Percentiles rank a stretch among this genome's conserved stretches.
phyloP scores from a whole-genome alignment of 306 rosid genomes.

The Quercus engelmannii region DNA sequence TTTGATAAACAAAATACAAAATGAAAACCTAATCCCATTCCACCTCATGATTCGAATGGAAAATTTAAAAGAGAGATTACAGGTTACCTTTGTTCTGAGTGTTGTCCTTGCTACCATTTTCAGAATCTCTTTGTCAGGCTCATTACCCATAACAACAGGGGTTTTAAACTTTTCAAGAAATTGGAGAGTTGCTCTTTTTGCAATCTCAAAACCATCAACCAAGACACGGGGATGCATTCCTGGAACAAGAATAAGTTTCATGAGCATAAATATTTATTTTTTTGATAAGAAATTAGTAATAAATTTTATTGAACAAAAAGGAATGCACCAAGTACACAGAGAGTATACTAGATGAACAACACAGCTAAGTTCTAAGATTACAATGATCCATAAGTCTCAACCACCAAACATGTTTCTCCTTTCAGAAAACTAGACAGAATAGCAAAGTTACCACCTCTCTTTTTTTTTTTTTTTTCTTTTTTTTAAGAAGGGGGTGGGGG shows the following conservation, averaged over 20 bases:
- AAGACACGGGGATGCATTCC: slow-evolving; percentile 99
- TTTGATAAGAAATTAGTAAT: too few relatives aligned
- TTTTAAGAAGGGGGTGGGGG: too few relatives aligned
- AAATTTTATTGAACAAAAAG: too few relatives aligned
- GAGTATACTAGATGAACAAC: too few relatives aligned
- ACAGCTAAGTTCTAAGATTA: too few relatives aligned
- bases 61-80: background rate
- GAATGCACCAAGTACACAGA: too few relatives aligned
- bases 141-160: slow-evolving; percentile 79
- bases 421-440: background rate
- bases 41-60: background rate
- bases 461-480: background rate
- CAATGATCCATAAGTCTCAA: background rate
- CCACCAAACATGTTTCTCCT: background rate
- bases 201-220: slow-evolving; percentile 98
- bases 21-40: background rate
- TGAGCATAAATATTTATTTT: background rate
- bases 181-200: slow-evolving; percentile 84
- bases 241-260: slow-evolving; percentile 24
- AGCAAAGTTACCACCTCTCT: background rate
- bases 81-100: slow-evolving; percentile 77
- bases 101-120: slow-evolving; percentile 96
- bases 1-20: too few relatives aligned
- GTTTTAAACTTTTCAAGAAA: slow-evolving; percentile 89
- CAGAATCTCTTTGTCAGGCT: slow-evolving; percentile 88